Conservation (phyloP, 805 yeast genomes). For the Starmerella powellii region DNA sequence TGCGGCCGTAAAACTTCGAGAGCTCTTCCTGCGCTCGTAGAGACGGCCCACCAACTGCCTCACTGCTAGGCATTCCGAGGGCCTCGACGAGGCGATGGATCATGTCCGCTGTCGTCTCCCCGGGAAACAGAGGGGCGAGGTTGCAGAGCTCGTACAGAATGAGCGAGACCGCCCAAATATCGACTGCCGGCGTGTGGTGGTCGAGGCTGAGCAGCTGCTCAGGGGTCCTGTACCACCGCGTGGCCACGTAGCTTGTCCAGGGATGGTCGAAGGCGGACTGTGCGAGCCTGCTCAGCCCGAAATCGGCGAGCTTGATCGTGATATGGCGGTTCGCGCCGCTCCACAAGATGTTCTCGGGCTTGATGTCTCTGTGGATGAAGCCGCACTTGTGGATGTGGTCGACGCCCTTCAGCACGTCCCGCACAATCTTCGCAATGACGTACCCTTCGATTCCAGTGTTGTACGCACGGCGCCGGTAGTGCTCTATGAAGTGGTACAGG, state of each 20-base stretch:
- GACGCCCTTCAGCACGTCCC: conserved; percentile 49
- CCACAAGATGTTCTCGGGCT: conserved; percentile 83
- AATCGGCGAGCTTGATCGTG: conserved; percentile 79
- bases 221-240: conserved; percentile 95
- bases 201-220: conserved; percentile 43
- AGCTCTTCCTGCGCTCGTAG: conserved; percentile 26
- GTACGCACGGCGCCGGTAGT: neutral
- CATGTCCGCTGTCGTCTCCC: conserved; percentile 68
- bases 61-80: conserved; percentile 58
- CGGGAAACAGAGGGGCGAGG: conserved; percentile 73
- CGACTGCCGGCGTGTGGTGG: conserved; percentile 70
- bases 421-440: conserved; percentile 3
- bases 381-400: conserved; percentile 63
- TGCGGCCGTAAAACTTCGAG: neutral
- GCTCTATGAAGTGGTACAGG: conserved; percentile 53
- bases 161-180: conserved; percentile 82
- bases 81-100: conserved; percentile 51
- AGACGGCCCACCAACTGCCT: conserved; percentile 17
- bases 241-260: conserved; percentile 80
- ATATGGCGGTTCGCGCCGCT: conserved; percentile 42
- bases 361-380: conserved; percentile 78
- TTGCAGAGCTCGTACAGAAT: conserved; percentile 69
- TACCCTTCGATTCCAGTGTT: neutral
- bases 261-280: conserved; percentile 39
- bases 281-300: conserved; percentile 74